phyloP scores from a whole-genome alignment of 148 eudicot genomes.

The Selenicereus undatus region DNA sequence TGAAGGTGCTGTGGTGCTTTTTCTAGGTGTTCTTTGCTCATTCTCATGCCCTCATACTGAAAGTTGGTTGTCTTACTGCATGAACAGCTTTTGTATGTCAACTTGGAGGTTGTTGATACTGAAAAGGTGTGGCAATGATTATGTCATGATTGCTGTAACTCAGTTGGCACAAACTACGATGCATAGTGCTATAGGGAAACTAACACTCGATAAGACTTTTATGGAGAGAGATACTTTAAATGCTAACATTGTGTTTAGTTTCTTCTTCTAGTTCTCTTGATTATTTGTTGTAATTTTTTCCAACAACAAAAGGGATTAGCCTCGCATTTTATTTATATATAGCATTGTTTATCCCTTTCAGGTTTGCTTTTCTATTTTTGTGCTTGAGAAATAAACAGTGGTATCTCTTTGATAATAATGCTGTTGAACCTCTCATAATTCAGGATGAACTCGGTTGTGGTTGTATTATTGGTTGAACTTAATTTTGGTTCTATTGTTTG shows the following conservation, averaged over 20 bases:
- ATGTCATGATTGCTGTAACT: conserved; percentile 75
- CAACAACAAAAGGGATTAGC: not conserved
- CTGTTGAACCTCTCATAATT: not conserved
- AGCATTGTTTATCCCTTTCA: not conserved
- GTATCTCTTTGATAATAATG: conserved; percentile 1
- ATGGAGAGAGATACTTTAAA: conserved; percentile 92
- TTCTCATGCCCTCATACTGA: not conserved
- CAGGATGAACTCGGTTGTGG: no score
- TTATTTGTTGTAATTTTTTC: not conserved
- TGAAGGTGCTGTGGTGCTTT: conserved; percentile 42
- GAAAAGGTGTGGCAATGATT: conserved; percentile 80
- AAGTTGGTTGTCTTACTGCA: not conserved
- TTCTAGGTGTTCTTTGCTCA: not conserved
- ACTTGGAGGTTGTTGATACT: conserved; percentile 72
- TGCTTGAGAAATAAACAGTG: not conserved
- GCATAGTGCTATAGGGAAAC: conserved; percentile 93
- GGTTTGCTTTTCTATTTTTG: not conserved
- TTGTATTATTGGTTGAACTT: no score
- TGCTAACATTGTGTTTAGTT: conserved; percentile 81
- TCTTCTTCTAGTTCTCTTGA: not conserved
- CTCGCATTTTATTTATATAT: not conserved
- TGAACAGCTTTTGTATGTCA: conserved; percentile 5
- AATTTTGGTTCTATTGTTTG: no score
- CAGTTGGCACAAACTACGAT: conserved; percentile 92
- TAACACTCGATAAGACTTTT: conserved; percentile 88